Percentiles rank a stretch among this genome's conserved stretches.
These are phyloP conservation scores for Leccinum proximum DNA, from an alignment of 1,284 basidiomycete genomes.

Conservation along the genomic window DNA sequence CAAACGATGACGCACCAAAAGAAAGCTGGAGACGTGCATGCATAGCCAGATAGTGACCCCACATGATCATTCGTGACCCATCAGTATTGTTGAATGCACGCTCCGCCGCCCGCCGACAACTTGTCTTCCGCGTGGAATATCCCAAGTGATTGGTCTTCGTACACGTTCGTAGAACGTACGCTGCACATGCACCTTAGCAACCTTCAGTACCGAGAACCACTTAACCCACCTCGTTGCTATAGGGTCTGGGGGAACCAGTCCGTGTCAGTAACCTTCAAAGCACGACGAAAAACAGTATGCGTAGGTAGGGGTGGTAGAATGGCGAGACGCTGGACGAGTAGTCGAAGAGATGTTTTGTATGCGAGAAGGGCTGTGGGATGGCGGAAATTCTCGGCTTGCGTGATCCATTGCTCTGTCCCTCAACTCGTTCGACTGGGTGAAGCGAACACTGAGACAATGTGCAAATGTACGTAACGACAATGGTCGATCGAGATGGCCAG, in stretches of 20 bases:
- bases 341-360: no score
- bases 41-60: conserved; percentile 74
- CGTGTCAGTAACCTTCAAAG: conserved; percentile 8
- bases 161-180: conserved; percentile 98
- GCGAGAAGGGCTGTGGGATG: no score
- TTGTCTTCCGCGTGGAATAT: conserved; percentile 59
- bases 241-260: conserved; percentile 45
- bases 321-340: no score
- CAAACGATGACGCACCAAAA: conserved; percentile 53
- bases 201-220: background rate
- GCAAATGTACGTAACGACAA: no score
- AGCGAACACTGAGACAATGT: no score
- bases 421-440: no score
- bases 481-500: no score
- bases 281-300: conserved; percentile 27
- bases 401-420: no score
- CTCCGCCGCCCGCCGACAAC: conserved; percentile 41
- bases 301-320: conserved; percentile 31
- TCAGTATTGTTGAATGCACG: conserved; percentile 38
- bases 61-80: conserved; percentile 56
- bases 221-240: conserved; percentile 65
- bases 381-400: no score
- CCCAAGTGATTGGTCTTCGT: conserved; percentile 88
- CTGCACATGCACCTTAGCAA: conserved; percentile 33
- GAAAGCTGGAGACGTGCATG: conserved; percentile 88